Percentiles rank a stretch among this genome's conserved stretches.
These are phyloP conservation scores for Phytophthora crassamura DNA, from an alignment of 352 stramenopile species.

Conservation along the genomic window DNA sequence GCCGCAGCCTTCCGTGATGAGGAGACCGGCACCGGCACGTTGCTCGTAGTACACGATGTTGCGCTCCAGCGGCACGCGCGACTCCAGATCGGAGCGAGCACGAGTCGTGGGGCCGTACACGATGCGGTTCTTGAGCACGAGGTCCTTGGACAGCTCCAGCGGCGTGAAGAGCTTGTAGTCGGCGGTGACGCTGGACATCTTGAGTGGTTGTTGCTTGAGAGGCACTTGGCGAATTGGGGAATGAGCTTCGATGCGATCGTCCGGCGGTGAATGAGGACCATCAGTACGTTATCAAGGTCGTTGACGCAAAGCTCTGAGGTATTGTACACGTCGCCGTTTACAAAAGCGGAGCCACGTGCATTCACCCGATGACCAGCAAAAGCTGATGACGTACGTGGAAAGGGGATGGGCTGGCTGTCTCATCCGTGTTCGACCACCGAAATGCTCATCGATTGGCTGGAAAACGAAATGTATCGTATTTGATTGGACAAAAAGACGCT, in stretches of 20 bases:
- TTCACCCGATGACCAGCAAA: constrained; percentile 12
- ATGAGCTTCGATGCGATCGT: background rate
- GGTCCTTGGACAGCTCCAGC: constrained; percentile 14
- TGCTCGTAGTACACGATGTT: constrained; percentile 28
- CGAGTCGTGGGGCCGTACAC: constrained; percentile 26
- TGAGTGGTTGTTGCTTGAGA: background rate
- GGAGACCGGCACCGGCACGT: constrained; percentile 12
- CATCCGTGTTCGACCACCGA: no score
- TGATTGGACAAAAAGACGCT: no score
- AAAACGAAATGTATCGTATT: no score
- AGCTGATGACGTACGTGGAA: background rate
- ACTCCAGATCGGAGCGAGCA: constrained; percentile 8
- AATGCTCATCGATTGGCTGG: no score
- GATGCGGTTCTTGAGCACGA: constrained; percentile 24
- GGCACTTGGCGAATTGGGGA: constrained; percentile 15
- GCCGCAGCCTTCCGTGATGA: constrained; percentile 23
- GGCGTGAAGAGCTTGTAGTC: constrained; percentile 27
- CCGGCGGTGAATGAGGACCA: background rate
- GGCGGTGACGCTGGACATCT: constrained; percentile 9
- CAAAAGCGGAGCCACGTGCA: constrained; percentile 4
- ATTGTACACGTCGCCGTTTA: background rate
- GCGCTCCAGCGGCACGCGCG: constrained; percentile 12
- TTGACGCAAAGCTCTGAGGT: constrained; percentile 10
- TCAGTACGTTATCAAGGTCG: constrained; percentile 5
- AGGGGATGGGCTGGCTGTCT: no score